These are phyloP conservation scores for Mrakia blollopis DNA, from an alignment of 768 basidiomycete genomes.

Conservation along the genomic window DNA sequence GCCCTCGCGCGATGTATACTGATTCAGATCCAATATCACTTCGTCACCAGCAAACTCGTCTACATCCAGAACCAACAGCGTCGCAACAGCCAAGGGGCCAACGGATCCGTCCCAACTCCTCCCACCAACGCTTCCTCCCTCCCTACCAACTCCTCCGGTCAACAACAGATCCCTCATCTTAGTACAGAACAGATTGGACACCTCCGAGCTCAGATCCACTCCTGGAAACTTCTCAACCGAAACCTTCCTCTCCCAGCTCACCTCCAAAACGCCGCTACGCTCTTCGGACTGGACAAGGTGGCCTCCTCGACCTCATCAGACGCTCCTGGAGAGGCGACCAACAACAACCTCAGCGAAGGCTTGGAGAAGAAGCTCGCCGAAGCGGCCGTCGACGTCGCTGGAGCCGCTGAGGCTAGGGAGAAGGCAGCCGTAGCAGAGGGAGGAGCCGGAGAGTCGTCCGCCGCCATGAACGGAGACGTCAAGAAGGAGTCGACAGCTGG, in stretches of 20 bases:
- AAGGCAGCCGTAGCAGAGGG: slow-evolving; percentile 10
- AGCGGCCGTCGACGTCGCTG: slow-evolving; percentile 67
- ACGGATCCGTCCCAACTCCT: not conserved
- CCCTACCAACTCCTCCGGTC: not conserved
- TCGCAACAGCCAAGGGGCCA: not conserved
- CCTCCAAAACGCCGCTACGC: slow-evolving; percentile 60
- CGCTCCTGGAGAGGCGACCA: slow-evolving; percentile 40
- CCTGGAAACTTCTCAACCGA: slow-evolving; percentile 41
- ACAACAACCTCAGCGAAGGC: slow-evolving; percentile 50
- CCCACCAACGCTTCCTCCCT: not conserved
- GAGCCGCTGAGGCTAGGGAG: slow-evolving; percentile 47
- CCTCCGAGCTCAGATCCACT: slow-evolving; percentile 42
- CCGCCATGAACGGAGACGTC: slow-evolving; percentile 37
- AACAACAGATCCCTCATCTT: not conserved
- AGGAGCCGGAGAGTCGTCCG: not conserved
- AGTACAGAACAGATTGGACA: slow-evolving; percentile 44
- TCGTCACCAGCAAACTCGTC: slow-evolving; percentile 8
- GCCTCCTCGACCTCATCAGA: slow-evolving; percentile 48
- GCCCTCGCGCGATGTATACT: no score
- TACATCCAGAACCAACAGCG: slow-evolving; percentile 1
- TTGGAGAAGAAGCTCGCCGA: slow-evolving; percentile 56
- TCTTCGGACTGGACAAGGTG: slow-evolving; percentile 51
- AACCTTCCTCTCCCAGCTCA: slow-evolving; percentile 49
- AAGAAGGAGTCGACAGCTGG: not conserved
- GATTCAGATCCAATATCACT: not conserved